Evolutionary conservation across 345 rosid species (phyloP), one percentile per base, ranked within the genome.

Genomic region (Dipteronia sinensis): DNA sequence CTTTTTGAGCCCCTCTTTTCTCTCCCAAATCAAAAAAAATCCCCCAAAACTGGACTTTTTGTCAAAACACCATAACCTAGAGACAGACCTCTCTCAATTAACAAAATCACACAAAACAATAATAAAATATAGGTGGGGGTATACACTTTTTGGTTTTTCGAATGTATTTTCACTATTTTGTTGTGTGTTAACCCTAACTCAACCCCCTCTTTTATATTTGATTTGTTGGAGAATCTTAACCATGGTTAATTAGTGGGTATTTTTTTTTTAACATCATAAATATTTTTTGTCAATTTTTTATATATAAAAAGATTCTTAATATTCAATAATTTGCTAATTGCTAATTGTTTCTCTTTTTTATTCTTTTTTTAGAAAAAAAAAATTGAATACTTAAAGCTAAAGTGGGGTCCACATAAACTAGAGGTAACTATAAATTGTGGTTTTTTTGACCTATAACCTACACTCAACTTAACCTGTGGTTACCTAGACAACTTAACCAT

Each of bases 1-100:
- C 67, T 51, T 64, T 72, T 74, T 61, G 56, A 17, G 81, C 83
- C 83, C 84, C 82, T 71, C 58, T 44, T 81, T 84, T 84, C 78
- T 75, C 44, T 12, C 29, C 62, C 78, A 76, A 78, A 72, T 76
- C 73, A 40, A 29, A 53, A 64, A 67, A 69, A 69, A 74, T 61
- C 58, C 78, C 85, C 80, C 66, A 58, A 81, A 70, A 20, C 75
- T 69, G 78, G 70, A 76, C 76, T 65, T 76, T 72, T 73, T 49
- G 38, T 73, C 75, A 72, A 81, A 81, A 72, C 77, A 25, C 80
- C 73, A 53, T 47, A 70, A 69, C 79, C 79, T 25, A n/a, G 31
- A 42, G 31, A 42, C 58, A 47, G 62, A 49, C 66, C 67, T 61
- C 40, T 31, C 38, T 23, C 42, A 15, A 40, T 61, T 61, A 44